A percentile compares a stretch with the other conserved stretches of the same genome.
Evolutionary conservation across 805 yeast genomes (phyloP).

Genomic region (Candida vaughaniae): DNA sequence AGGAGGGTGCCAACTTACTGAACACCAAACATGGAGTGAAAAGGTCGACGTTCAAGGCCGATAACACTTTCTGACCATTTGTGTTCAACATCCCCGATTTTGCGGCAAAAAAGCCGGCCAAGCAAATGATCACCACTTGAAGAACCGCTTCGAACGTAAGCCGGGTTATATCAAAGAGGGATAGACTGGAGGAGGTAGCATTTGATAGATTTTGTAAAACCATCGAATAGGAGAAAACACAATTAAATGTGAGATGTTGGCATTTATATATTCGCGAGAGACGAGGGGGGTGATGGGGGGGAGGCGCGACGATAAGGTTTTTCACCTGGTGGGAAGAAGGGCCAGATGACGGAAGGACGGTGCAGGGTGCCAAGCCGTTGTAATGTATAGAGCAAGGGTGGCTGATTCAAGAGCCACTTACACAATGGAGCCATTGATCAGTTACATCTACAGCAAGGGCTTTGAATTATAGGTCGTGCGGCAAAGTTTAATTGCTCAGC

Average conservation of each 20-base stretch:
- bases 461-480: too few relatives aligned
- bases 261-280: background rate
- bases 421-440: too few relatives aligned
- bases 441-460: too few relatives aligned
- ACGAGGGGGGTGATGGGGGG: conserved; percentile 1
- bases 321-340: too few relatives aligned
- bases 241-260: conserved; percentile 1
- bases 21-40: conserved; percentile 96
- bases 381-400: too few relatives aligned
- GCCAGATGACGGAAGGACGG: too few relatives aligned
- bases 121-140: conserved; percentile 83
- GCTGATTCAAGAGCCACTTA: too few relatives aligned
- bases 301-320: too few relatives aligned
- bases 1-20: conserved; percentile 65
- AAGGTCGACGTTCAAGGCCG: conserved; percentile 79
- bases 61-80: conserved; percentile 72
- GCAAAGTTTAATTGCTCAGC: too few relatives aligned
- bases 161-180: conserved; percentile 49
- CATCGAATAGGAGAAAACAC: conserved; percentile 4
- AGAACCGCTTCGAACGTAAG: conserved; percentile 89
- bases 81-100: conserved; percentile 65
- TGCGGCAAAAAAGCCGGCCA: conserved; percentile 86
- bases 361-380: too few relatives aligned
- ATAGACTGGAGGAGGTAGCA: conserved; percentile 20
- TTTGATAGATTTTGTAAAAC: background rate